Conservation (phyloP, 2,329 filamentous ascomycete genomes). For the Monilinia polystroma region DNA sequence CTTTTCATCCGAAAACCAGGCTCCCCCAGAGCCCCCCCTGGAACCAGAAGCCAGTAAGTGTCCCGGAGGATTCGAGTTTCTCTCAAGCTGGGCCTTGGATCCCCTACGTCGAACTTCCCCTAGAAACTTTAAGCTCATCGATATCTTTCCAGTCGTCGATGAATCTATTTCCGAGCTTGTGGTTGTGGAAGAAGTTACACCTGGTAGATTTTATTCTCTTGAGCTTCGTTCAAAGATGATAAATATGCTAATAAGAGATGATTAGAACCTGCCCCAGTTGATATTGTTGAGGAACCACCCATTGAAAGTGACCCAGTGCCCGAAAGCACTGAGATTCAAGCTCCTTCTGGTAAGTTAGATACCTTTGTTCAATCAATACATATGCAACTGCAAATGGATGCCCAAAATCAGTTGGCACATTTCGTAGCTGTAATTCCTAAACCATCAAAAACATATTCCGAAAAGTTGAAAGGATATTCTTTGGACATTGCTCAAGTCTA, state of each 20-base stretch:
- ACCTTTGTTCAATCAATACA: not conserved
- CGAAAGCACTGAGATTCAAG: conserved; percentile 1
- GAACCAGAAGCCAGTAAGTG: conserved; percentile 9
- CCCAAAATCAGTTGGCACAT: conserved; percentile 10
- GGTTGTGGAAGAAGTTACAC: not conserved
- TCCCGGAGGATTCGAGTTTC: conserved; percentile 8
- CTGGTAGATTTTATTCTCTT: not conserved
- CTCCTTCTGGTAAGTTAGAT: conserved; percentile 16
- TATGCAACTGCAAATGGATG: conserved; percentile 7
- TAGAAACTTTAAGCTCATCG: not conserved
- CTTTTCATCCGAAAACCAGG: not conserved
- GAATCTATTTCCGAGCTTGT: not conserved
- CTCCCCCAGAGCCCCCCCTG: not conserved
- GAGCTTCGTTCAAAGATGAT: not conserved
- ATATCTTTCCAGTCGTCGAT: not conserved
- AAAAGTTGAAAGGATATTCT: not conserved
- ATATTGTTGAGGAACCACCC: not conserved
- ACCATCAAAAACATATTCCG: not conserved
- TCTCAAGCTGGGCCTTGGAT: not conserved
- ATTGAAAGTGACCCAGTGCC: not conserved
- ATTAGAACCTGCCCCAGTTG: conserved; percentile 12
- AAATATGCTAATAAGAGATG: conserved; percentile 7
- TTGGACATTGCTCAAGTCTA: not conserved
- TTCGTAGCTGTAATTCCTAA: not conserved
- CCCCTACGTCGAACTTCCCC: not conserved